Percentiles rank a stretch among this genome's conserved stretches.
These are phyloP conservation scores for Aspergillus flavus DNA, from an alignment of 2,329 filamentous ascomycete species.

Conservation along the genomic window DNA sequence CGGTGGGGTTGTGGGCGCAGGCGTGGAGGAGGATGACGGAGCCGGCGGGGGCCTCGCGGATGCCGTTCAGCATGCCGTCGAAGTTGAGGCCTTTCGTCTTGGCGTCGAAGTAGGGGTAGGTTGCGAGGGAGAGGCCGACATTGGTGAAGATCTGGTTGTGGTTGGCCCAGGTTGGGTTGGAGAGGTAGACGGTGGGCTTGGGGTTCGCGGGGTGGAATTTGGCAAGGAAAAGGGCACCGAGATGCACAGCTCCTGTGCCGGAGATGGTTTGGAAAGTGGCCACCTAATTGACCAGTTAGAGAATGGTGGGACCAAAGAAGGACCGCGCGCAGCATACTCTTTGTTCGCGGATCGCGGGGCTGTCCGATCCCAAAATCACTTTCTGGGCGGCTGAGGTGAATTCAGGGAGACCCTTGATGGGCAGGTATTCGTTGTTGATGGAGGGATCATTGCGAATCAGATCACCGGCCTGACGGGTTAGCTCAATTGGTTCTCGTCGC, in stretches of 20 bases:
- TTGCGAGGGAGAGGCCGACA: constrained; percentile 73
- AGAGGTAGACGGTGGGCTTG: constrained; percentile 80
- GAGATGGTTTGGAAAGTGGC: constrained; percentile 92
- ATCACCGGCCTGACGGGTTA: constrained; percentile 73
- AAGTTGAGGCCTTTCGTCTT: constrained; percentile 90
- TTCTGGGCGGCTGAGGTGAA: constrained; percentile 91
- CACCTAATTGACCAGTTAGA: constrained; percentile 44
- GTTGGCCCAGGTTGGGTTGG: constrained; percentile 96
- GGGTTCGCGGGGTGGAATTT: constrained; percentile 75
- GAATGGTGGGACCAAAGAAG: not conserved
- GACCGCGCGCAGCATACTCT: constrained; percentile 54
- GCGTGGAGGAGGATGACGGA: constrained; percentile 91
- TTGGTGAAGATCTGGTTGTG: constrained; percentile 98
- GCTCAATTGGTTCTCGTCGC: constrained; percentile 5
- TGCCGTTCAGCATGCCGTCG: constrained; percentile 75
- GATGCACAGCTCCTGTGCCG: constrained; percentile 90
- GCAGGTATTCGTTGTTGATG: constrained; percentile 97
- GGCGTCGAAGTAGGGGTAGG: constrained; percentile 93
- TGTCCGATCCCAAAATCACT: constrained; percentile 78
- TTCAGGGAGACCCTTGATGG: constrained; percentile 82
- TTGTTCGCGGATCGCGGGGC: constrained; percentile 80
- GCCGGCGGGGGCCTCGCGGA: constrained; percentile 71
- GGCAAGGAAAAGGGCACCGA: constrained; percentile 89
- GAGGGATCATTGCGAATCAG: constrained; percentile 84
- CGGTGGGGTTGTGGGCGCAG: constrained; percentile 97